Conservation (phyloP, 768 basidiomycete species). For the Naganishia vishniacii region DNA sequence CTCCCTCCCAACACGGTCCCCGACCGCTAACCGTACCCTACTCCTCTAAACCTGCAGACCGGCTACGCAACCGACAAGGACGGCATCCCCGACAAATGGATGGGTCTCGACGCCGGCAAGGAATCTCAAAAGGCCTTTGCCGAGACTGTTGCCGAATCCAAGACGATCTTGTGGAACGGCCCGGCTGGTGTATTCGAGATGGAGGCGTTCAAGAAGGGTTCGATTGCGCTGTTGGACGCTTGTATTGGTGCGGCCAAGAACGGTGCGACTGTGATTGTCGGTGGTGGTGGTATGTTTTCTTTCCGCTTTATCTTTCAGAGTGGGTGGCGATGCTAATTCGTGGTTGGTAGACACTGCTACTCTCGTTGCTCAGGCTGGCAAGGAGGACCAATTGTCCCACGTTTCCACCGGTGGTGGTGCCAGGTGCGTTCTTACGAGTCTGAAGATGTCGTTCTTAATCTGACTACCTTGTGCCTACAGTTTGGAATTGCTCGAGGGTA, state of each 20-base stretch:
- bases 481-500: slow-evolving; percentile 94
- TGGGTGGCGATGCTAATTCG: not conserved
- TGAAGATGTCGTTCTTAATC: not conserved
- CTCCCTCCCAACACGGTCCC: not conserved
- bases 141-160: slow-evolving; percentile 72
- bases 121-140: slow-evolving; percentile 76
- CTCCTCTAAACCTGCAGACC: slow-evolving; percentile 5
- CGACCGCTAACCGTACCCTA: not conserved
- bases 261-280: slow-evolving; percentile 88
- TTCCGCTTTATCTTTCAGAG: not conserved
- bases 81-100: slow-evolving; percentile 88
- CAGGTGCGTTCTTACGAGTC: slow-evolving; percentile 15
- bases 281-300: slow-evolving; percentile 54
- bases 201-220: slow-evolving; percentile 79
- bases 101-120: slow-evolving; percentile 88
- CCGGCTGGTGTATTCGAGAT: slow-evolving; percentile 98
- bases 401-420: slow-evolving; percentile 78
- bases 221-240: slow-evolving; percentile 74
- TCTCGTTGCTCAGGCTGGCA: slow-evolving; percentile 74
- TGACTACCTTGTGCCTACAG: slow-evolving; percentile 45
- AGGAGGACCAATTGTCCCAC: slow-evolving; percentile 86
- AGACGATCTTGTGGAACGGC: slow-evolving; percentile 92
- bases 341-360: slow-evolving; percentile 71
- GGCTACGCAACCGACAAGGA: slow-evolving; percentile 63
- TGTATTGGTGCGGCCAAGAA: slow-evolving; percentile 77